Conservation (phyloP, 768 basidiomycete species). For the Mycena alexandri region DNA sequence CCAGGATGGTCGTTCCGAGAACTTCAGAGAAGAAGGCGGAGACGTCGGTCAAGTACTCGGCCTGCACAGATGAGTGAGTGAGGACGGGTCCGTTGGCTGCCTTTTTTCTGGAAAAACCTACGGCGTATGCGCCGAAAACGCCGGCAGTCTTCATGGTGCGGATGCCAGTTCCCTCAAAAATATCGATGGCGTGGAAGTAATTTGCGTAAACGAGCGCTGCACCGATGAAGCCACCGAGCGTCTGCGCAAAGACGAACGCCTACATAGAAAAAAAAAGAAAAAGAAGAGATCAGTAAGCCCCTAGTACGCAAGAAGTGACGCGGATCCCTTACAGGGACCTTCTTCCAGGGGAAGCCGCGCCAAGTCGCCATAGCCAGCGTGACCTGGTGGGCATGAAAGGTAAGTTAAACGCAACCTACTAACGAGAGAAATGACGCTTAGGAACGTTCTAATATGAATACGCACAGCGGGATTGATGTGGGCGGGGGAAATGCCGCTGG, state of each 20-base stretch:
- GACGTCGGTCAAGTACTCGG: slow-evolving; percentile 33
- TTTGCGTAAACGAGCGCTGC: slow-evolving; percentile 65
- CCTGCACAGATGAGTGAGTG: slow-evolving; percentile 5
- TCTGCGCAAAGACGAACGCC: slow-evolving; percentile 62
- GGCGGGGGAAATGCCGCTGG: slow-evolving; percentile 55
- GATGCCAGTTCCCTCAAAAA: slow-evolving; percentile 60
- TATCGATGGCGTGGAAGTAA: slow-evolving; percentile 70
- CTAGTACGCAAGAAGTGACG: not conserved
- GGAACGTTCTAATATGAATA: slow-evolving; percentile 1
- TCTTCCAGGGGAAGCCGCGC: slow-evolving; percentile 69
- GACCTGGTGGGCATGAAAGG: slow-evolving; percentile 26
- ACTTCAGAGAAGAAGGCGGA: slow-evolving; percentile 36
- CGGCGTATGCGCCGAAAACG: slow-evolving; percentile 33
- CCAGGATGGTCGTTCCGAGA: slow-evolving; percentile 59
- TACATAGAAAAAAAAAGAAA: not conserved
- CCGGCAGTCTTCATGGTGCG: slow-evolving; percentile 62
- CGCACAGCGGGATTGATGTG: slow-evolving; percentile 45
- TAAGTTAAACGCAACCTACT: not conserved
- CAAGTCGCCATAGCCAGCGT: slow-evolving; percentile 52
- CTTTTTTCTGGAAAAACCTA: not conserved
- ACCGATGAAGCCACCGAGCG: slow-evolving; percentile 65
- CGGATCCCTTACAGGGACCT: slow-evolving; percentile 56
- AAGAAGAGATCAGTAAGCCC: not conserved
- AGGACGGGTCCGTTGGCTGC: not conserved
- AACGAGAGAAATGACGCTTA: slow-evolving; percentile 3